Conservation (phyloP, 1,284 basidiomycete genomes). For the Puccinia brachypodii region DNA sequence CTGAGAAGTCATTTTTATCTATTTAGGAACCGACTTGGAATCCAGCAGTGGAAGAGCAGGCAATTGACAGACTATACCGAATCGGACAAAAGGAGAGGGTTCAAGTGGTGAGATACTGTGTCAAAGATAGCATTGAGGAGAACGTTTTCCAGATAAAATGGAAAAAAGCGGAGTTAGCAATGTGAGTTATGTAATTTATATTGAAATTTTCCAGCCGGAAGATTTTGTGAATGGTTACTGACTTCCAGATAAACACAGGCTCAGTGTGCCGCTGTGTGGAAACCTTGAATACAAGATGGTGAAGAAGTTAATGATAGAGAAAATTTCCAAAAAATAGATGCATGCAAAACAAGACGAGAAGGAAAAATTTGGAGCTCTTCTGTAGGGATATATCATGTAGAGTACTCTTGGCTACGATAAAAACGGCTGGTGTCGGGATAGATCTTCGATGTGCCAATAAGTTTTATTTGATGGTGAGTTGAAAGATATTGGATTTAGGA, state of each 20-base stretch:
- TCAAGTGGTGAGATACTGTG: background rate
- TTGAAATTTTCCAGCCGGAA: background rate
- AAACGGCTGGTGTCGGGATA: too few relatives aligned
- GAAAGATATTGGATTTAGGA: background rate
- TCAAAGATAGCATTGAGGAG: background rate
- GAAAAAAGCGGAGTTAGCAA: background rate
- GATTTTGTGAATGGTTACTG: background rate
- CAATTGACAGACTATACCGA: background rate
- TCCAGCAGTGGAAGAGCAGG: constrained; percentile 2
- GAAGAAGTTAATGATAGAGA: background rate
- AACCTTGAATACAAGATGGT: background rate
- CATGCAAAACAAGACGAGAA: background rate
- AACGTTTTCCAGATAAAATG: background rate
- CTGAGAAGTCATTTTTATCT: background rate
- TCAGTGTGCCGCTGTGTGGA: background rate
- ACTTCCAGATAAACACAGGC: background rate
- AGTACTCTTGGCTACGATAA: too few relatives aligned
- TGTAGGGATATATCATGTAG: too few relatives aligned
- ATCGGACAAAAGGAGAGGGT: background rate
- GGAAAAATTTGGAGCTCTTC: too few relatives aligned
- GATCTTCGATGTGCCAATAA: background rate
- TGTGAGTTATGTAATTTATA: background rate
- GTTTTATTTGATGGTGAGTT: background rate
- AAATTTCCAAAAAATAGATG: too few relatives aligned
- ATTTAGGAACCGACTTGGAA: constrained; percentile 13